Evolutionary conservation across 768 basidiomycete species (phyloP).

Genomic region (Candolleomyces efflorescens): DNA sequence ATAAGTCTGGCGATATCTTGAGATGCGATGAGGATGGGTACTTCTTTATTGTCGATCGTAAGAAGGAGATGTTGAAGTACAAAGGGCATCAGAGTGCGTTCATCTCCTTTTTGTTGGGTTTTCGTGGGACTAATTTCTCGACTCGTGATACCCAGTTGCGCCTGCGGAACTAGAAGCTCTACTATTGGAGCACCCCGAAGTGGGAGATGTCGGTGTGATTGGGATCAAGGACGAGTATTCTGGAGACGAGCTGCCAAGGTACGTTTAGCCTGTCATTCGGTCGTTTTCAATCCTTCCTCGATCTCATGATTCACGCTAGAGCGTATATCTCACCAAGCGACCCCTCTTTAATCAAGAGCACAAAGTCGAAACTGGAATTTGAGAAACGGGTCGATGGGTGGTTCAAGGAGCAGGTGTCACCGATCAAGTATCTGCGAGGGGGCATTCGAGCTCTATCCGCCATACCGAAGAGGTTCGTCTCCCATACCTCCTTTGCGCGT

Average conservation of each 20-base stretch:
- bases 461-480: constrained; percentile 52
- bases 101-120: background rate
- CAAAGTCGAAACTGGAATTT: constrained; percentile 28
- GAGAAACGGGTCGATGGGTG: constrained; percentile 43
- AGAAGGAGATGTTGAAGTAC: constrained; percentile 59
- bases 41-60: constrained; percentile 55
- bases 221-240: constrained; percentile 47
- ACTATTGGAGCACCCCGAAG: constrained; percentile 51
- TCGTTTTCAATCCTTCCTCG: background rate
- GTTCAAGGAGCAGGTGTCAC: constrained; percentile 50
- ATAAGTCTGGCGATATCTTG: constrained; percentile 69
- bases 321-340: constrained; percentile 42
- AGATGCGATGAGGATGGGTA: constrained; percentile 55
- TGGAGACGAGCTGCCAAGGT: constrained; percentile 68
- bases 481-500: too few relatives aligned
- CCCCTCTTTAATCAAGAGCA: constrained; percentile 13
- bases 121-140: background rate
- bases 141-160: constrained; percentile 34
- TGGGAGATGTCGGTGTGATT: constrained; percentile 66
- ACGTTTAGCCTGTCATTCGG: constrained; percentile 9
- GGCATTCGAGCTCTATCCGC: constrained; percentile 46
- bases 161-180: constrained; percentile 68
- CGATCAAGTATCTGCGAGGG: constrained; percentile 61
- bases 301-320: constrained; percentile 18
- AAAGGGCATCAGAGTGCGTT: constrained; percentile 26